phyloP scores from a whole-genome alignment of 164 flowering plant species.

The Umbilicus rupestris region DNA sequence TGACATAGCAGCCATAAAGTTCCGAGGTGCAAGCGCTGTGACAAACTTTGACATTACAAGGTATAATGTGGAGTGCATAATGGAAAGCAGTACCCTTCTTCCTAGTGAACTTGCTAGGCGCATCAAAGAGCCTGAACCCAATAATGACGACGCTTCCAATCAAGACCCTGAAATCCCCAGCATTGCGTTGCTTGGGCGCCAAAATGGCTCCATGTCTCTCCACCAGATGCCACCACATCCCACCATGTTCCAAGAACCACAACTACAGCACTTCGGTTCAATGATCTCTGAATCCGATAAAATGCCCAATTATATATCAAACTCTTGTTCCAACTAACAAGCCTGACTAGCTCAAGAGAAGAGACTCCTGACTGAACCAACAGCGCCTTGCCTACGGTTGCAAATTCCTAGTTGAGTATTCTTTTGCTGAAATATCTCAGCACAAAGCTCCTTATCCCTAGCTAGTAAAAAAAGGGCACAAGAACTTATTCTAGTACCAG shows the following conservation, averaged over 20 bases:
- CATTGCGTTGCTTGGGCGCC: too few relatives aligned
- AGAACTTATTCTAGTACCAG: too few relatives aligned
- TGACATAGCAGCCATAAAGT: constrained; percentile 59
- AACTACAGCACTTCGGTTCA: constrained; percentile 13
- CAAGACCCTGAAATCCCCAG: constrained; percentile 8
- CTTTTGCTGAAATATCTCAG: too few relatives aligned
- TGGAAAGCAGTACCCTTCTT: constrained; percentile 51
- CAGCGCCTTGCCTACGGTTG: constrained; percentile 20
- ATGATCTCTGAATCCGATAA: constrained; percentile 12
- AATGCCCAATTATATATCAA: constrained; percentile 25
- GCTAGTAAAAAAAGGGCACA: too few relatives aligned
- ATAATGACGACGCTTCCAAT: constrained; percentile 9
- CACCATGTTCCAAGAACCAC: constrained; percentile 2
- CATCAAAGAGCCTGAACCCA: constrained; percentile 17
- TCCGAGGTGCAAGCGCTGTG: constrained; percentile 50
- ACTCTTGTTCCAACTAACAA: constrained; percentile 38
- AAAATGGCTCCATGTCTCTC: not conserved
- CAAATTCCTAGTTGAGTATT: too few relatives aligned
- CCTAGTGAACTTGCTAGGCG: constrained; percentile 42
- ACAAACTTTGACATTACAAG: constrained; percentile 54
- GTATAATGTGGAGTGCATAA: constrained; percentile 51
- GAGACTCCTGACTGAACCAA: constrained; percentile 30
- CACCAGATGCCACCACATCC: not conserved
- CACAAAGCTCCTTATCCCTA: too few relatives aligned
- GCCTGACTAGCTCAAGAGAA: constrained; percentile 43